phyloP scores from a whole-genome alignment of 2,329 filamentous ascomycete species.

The Monilinia fructicola region DNA sequence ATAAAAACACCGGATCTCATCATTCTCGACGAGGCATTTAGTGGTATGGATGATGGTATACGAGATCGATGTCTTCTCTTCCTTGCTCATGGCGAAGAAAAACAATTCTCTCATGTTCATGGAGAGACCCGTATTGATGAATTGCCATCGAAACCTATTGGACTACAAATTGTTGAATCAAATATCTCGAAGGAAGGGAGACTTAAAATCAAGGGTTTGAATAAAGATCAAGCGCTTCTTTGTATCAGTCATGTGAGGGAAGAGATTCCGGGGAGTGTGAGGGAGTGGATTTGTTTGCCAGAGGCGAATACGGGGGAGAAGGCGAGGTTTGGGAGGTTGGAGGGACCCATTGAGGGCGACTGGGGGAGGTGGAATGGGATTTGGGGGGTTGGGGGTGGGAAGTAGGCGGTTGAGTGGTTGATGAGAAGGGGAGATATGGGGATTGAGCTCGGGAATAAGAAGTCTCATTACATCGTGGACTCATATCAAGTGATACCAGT shows the following conservation, averaged over 20 bases:
- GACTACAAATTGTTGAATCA: constrained; percentile 47
- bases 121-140: neutral
- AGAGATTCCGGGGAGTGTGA: constrained; percentile 80
- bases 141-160: neutral
- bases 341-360: constrained; percentile 59
- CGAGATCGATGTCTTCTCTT: constrained; percentile 87
- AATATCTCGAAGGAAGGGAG: constrained; percentile 46
- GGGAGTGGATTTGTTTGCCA: constrained; percentile 84
- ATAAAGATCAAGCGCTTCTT: constrained; percentile 74
- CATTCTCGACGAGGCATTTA: constrained; percentile 84
- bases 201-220: constrained; percentile 61
- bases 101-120: constrained; percentile 38
- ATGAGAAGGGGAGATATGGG: neutral
- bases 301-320: constrained; percentile 63
- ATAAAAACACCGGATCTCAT: constrained; percentile 80
- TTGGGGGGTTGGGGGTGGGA: constrained; percentile 46
- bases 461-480: too few species aligned
- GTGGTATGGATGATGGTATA: constrained; percentile 76
- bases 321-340: constrained; percentile 64
- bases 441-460: too few species aligned
- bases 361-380: constrained; percentile 63
- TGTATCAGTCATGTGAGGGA: constrained; percentile 89
- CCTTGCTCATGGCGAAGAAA: constrained; percentile 63
- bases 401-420: too few species aligned
- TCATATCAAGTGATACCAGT: too few species aligned